Conservation (phyloP, 2,329 filamentous ascomycete genomes). For the Nemania diffusa region DNA sequence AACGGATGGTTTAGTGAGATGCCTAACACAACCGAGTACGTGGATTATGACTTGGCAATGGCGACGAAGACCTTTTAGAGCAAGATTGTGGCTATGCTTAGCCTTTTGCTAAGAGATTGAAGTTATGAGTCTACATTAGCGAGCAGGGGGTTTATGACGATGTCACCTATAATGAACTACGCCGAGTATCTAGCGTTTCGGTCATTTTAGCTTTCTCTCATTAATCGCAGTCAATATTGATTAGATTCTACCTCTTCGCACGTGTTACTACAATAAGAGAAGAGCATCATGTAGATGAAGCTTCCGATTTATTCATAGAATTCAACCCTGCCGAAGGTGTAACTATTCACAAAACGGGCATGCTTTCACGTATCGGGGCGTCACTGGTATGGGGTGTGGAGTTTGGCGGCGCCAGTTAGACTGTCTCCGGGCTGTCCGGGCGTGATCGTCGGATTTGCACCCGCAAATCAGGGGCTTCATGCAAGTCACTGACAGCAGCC, state of each 20-base stretch:
- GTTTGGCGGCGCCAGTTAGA: background rate
- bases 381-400: background rate
- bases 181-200: background rate
- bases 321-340: background rate
- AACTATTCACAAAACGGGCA: too few species aligned
- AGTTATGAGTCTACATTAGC: background rate
- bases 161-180: background rate
- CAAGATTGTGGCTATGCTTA: background rate
- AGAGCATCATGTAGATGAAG: background rate
- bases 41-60: background rate
- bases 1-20: too few species aligned
- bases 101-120: background rate
- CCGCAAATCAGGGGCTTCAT: background rate
- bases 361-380: too few species aligned
- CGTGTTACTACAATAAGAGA: background rate
- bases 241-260: background rate
- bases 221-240: background rate
- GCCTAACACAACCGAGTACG: too few species aligned
- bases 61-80: background rate
- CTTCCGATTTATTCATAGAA: background rate
- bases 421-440: background rate
- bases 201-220: background rate
- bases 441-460: constrained; percentile 18
- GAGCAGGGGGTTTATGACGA: background rate
- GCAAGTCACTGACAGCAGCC: background rate